phyloP scores from a whole-genome alignment of 805 yeast genomes.

The Kazachstania psychrophila region DNA sequence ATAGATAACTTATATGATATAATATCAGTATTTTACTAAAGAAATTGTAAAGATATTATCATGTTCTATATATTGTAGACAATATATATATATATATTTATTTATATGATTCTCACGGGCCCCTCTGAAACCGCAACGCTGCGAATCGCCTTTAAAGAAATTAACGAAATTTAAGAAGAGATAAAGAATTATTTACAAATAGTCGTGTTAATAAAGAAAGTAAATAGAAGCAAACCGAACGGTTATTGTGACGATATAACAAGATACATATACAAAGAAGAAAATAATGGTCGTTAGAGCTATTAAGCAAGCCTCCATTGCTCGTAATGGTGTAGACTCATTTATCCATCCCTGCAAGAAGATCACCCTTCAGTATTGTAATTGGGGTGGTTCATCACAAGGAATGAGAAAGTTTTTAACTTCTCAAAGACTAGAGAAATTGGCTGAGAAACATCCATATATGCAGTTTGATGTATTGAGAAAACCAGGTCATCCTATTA shows the following conservation, averaged over 20 bases:
- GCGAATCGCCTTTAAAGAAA: no score
- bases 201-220: background rate
- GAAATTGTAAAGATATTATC: no score
- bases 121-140: no score
- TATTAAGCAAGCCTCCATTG: slow-evolving; percentile 46
- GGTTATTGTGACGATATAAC: no score
- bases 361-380: slow-evolving; percentile 73
- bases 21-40: no score
- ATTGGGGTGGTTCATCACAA: slow-evolving; percentile 90
- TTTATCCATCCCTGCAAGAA: slow-evolving; percentile 66
- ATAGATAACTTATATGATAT: no score
- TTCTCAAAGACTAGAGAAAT: slow-evolving; percentile 37
- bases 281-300: slow-evolving; percentile 41
- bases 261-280: background rate
- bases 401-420: slow-evolving; percentile 69
- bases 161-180: no score
- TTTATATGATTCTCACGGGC: no score
- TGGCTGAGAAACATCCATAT: slow-evolving; percentile 54
- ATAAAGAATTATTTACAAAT: no score
- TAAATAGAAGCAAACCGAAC: background rate
- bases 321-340: slow-evolving; percentile 71
- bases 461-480: slow-evolving; percentile 63
- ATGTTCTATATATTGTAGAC: no score
- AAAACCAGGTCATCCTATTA: slow-evolving; percentile 75
- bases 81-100: no score